Base-by-base conservation (phyloP, 345 rosid species). In the Odontarrhena argentea region DNA sequence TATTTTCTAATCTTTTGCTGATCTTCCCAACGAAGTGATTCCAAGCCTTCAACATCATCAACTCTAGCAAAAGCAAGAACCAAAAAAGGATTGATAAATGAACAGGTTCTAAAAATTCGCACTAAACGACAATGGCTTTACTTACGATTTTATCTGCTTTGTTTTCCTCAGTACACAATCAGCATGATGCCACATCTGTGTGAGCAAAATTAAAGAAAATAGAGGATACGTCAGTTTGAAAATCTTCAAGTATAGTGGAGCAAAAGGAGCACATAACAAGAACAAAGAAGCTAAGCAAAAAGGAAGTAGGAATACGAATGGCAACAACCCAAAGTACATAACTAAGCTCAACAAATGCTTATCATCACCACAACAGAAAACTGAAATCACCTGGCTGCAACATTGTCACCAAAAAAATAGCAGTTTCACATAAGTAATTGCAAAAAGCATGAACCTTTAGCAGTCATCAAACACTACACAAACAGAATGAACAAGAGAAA, bases 1-100 rank as follows among this genome's bases (percentile, higher is more conserved):
- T 86, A 82, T 35, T 76, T 78, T 62, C 93, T 87, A 34, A 92
- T 78, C 62, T 78, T 89, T 69, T 92, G 86, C 69, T 92, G 98
- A 80, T 92, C 98, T 70, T 92, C 97, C 98, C 98, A 92, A 25
- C 98, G 87, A 67, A 92, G 91, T 14, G 85, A 75, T 74, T 92
- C 98, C 67, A 84, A 30, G 48, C 96, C 93, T 75, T 92, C 96
- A 67, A 92, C 91, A 79, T 92, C 98, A 79, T 89, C 93, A 71
- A 76, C 56, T n/a, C 98, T 92, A 76, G 18, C 46, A 63, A 63
- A 22, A 71, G 12, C 45, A 68, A 5, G 60, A 42, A 34, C 24
- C 41, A 53, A 15, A 26, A 13, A 55, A 60, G 15, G 14, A n/a
- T 74, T 35, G 52, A 58, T 36, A 18, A 67, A 41, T 8, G 10